These are phyloP conservation scores for Aspergillus sp. DNA, from an alignment of 2,329 filamentous ascomycete genomes.

Conservation along the genomic window DNA sequence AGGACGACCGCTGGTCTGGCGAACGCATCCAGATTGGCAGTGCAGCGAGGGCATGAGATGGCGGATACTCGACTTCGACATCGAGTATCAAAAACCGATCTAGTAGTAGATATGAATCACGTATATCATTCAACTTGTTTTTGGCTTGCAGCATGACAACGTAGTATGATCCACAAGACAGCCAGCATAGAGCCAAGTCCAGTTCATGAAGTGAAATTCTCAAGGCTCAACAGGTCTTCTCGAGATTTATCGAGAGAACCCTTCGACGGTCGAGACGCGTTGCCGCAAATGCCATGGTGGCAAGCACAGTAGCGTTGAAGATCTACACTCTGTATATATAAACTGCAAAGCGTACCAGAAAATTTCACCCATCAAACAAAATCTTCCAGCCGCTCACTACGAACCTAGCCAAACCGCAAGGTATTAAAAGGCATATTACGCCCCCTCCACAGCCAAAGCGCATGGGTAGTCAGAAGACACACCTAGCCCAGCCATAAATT, in stretches of 20 bases:
- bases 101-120: slow-evolving; percentile 3
- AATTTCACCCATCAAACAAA: neutral
- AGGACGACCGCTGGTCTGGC: slow-evolving; percentile 69
- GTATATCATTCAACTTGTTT: neutral
- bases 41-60: slow-evolving; percentile 60
- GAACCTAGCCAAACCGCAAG: neutral
- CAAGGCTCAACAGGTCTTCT: too few species aligned
- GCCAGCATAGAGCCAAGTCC: neutral
- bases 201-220: too few species aligned
- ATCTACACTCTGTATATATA: neutral
- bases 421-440: slow-evolving; percentile 39
- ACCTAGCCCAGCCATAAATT: slow-evolving; percentile 47
- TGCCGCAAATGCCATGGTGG: neutral
- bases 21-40: slow-evolving; percentile 89
- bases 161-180: neutral
- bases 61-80: slow-evolving; percentile 7
- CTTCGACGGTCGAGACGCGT: neutral
- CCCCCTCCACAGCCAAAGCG: slow-evolving; percentile 50
- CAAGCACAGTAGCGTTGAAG: neutral
- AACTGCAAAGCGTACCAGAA: neutral
- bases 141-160: neutral
- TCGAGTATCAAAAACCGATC: slow-evolving; percentile 1
- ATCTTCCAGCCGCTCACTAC: neutral
- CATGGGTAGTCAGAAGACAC: slow-evolving; percentile 40
- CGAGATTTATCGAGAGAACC: neutral